Percentiles rank a stretch among this genome's conserved stretches.
Conservation (phyloP, 768 basidiomycete genomes). For the Naganishia kalamii region DNA sequence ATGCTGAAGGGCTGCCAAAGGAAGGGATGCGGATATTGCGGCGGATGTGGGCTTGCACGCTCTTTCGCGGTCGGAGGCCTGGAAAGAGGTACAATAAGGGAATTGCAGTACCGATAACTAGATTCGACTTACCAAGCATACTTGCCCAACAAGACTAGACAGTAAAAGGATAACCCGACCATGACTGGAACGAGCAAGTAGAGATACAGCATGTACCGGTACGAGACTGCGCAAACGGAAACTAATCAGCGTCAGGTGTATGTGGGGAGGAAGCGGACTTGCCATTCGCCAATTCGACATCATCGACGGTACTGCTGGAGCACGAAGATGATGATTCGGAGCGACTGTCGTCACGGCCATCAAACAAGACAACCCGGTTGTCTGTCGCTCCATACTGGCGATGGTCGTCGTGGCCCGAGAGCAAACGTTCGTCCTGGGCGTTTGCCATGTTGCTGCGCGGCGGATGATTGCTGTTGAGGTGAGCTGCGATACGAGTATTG, state of each 20-base stretch:
- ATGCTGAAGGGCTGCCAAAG: conserved; percentile 36
- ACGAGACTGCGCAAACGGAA: not conserved
- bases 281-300: not conserved
- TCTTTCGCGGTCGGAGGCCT: conserved; percentile 43
- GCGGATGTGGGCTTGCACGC: conserved; percentile 27
- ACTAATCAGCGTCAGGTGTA: not conserved
- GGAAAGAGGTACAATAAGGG: not conserved
- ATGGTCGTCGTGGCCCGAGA: not conserved
- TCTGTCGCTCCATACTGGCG: not conserved
- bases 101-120: not conserved
- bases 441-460: not conserved
- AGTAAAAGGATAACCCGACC: not conserved
- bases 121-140: conserved; percentile 38
- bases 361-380: not conserved
- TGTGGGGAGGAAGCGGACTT: not conserved
- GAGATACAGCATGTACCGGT: conserved; percentile 1
- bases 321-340: not conserved
- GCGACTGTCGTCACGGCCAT: not conserved
- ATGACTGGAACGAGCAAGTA: not conserved
- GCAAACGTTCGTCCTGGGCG: conserved; percentile 1
- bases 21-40: conserved; percentile 39
- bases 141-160: conserved; percentile 34
- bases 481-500: not conserved
- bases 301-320: not conserved
- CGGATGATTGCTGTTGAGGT: not conserved